Evolutionary conservation across 2,329 filamentous ascomycete species (phyloP).

Genomic region (Hortaea sp.): DNA sequence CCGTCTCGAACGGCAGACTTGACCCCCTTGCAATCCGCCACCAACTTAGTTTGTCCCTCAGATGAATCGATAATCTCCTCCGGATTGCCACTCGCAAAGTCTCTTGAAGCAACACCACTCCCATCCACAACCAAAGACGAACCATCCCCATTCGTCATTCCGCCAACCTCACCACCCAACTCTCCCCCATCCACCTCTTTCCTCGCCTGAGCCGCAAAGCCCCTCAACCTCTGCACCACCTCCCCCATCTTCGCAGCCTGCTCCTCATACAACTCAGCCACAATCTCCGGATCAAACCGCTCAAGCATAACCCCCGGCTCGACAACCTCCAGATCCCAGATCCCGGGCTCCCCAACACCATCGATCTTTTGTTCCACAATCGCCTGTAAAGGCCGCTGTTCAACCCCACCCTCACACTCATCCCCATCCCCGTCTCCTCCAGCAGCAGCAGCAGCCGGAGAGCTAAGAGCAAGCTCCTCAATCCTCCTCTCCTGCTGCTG

Average conservation of each 20-base stretch:
- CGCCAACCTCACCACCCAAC: not conserved
- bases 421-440: not conserved
- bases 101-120: not conserved
- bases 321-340: not conserved
- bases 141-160: not conserved
- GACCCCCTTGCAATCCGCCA: too few relatives aligned
- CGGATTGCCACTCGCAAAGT: not conserved
- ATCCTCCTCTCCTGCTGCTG: not conserved
- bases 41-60: too few relatives aligned
- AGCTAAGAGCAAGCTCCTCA: not conserved
- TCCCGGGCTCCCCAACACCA: not conserved
- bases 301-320: constrained; percentile 3
- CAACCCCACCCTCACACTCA: not conserved
- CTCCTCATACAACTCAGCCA: constrained; percentile 3
- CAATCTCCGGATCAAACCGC: not conserved
- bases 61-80: not conserved
- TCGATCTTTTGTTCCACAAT: too few relatives aligned
- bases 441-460: not conserved
- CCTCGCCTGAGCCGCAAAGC: not conserved
- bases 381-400: not conserved
- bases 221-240: not conserved
- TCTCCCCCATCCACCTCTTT: not conserved
- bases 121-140: not conserved
- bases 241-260: constrained; percentile 3
- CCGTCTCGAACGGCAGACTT: not conserved